Evolutionary conservation across 495 filamentous ascomycete genomes (phyloP).

Genomic region (Daldinia childiae): DNA sequence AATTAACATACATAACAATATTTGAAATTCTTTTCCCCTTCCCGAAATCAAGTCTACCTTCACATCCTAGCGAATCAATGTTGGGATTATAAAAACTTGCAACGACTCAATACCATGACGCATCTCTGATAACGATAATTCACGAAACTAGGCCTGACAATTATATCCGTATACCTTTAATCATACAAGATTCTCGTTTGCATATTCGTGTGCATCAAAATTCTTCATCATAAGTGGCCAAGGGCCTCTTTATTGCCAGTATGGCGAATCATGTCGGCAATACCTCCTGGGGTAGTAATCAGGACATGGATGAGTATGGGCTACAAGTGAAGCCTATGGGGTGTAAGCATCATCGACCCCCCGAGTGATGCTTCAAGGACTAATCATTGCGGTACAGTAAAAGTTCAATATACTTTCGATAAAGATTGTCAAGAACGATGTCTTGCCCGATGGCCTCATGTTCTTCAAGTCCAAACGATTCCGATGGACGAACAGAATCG

Average conservation of each 20-base stretch:
- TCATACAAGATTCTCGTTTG: background rate
- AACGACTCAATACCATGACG: slow-evolving; percentile 23
- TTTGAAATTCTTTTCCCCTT: background rate
- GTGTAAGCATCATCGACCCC: slow-evolving; percentile 47
- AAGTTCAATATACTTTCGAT: slow-evolving; percentile 97
- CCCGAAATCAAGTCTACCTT: background rate
- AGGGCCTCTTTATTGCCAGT: slow-evolving; percentile 6
- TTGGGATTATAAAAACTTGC: slow-evolving; percentile 25
- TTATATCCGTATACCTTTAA: background rate
- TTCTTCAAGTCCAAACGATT: slow-evolving; percentile 81
- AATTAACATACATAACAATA: background rate
- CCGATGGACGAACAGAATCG: slow-evolving; percentile 74
- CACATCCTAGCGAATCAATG: background rate
- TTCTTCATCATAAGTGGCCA: background rate
- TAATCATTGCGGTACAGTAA: slow-evolving; percentile 67
- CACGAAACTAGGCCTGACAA: background rate
- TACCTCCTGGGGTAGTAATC: slow-evolving; percentile 55
- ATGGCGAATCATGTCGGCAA: slow-evolving; percentile 38
- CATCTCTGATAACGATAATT: slow-evolving; percentile 15
- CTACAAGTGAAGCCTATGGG: slow-evolving; percentile 62
- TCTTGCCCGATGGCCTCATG: slow-evolving; percentile 86
- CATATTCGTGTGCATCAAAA: slow-evolving; percentile 11
- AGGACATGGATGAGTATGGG: slow-evolving; percentile 57
- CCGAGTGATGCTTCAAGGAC: slow-evolving; percentile 15
- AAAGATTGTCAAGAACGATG: slow-evolving; percentile 89